Percentiles rank a stretch among this genome's conserved stretches.
Evolutionary conservation across 192 early-diverging fungal genomes (phyloP).

Genomic region (Obelidium mucronatum): DNA sequence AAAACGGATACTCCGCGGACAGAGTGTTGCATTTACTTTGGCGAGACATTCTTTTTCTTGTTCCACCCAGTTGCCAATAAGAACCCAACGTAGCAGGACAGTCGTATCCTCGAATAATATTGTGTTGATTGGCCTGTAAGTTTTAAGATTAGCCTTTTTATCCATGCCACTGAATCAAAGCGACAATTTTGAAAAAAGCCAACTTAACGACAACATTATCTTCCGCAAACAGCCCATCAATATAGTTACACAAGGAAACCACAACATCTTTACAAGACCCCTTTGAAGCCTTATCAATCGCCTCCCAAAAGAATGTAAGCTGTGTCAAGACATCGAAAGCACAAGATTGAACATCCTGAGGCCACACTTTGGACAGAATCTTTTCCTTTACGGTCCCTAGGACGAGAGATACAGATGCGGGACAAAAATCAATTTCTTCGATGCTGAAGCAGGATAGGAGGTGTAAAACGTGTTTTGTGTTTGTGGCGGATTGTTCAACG

Average conservation of each 20-base stretch:
- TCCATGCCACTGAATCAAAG: neutral
- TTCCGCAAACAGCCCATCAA: slow-evolving; percentile 66
- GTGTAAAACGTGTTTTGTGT: slow-evolving; percentile 71
- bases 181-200: neutral
- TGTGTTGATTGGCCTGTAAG: slow-evolving; percentile 57
- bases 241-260: slow-evolving; percentile 72
- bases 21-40: slow-evolving; percentile 72
- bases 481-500: slow-evolving; percentile 69
- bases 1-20: slow-evolving; percentile 73
- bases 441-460: slow-evolving; percentile 73
- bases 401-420: slow-evolving; percentile 71
- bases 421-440: slow-evolving; percentile 79
- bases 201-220: slow-evolving; percentile 64
- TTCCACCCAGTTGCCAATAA: slow-evolving; percentile 79
- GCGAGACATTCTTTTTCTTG: slow-evolving; percentile 73
- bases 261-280: slow-evolving; percentile 74
- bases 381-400: slow-evolving; percentile 80
- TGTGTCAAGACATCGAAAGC: slow-evolving; percentile 39
- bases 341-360: neutral
- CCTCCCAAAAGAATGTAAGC: neutral
- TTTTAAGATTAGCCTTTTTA: no score
- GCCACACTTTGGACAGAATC: slow-evolving; percentile 31
- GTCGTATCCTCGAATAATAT: slow-evolving; percentile 78
- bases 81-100: slow-evolving; percentile 77
- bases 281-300: slow-evolving; percentile 40